Evolutionary conservation across 2,329 filamentous ascomycete genomes (phyloP).

Genomic region (Emergomyces pasteurianus): DNA sequence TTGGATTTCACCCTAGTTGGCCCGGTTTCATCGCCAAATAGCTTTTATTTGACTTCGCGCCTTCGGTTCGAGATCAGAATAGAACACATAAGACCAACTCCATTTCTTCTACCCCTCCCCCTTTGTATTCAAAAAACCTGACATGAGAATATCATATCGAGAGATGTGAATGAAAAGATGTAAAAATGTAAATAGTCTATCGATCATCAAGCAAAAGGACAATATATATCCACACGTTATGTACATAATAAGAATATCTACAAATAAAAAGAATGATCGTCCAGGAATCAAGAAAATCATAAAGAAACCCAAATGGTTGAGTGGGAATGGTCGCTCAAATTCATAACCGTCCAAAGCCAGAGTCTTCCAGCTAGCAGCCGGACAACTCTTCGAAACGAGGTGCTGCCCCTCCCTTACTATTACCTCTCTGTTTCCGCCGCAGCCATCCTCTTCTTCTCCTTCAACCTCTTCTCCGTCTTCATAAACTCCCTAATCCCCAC

Average conservation of each 20-base stretch:
- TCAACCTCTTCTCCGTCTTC: conserved; percentile 86
- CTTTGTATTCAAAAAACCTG: no score
- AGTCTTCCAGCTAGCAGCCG: neutral
- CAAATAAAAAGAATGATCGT: neutral
- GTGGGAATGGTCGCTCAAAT: neutral
- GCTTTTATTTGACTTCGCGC: neutral
- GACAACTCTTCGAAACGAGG: neutral
- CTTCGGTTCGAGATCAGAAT: neutral
- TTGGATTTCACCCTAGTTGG: neutral
- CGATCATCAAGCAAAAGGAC: neutral
- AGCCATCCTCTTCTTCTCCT: conserved; percentile 56
- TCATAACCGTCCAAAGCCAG: neutral
- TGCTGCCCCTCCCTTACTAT: neutral
- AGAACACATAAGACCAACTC: neutral
- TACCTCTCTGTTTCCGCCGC: conserved; percentile 17
- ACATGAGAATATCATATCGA: neutral
- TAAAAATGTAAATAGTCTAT: neutral
- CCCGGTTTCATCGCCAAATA: neutral
- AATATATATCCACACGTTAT: neutral
- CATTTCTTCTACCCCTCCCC: neutral
- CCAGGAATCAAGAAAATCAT: neutral
- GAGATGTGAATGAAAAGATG: neutral
- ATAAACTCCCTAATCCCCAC: conserved; percentile 95
- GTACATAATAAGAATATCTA: neutral
- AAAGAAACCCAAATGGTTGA: neutral